phyloP scores from a whole-genome alignment of 176 grass and related monocot species.

The Alopecurus myosuroides region DNA sequence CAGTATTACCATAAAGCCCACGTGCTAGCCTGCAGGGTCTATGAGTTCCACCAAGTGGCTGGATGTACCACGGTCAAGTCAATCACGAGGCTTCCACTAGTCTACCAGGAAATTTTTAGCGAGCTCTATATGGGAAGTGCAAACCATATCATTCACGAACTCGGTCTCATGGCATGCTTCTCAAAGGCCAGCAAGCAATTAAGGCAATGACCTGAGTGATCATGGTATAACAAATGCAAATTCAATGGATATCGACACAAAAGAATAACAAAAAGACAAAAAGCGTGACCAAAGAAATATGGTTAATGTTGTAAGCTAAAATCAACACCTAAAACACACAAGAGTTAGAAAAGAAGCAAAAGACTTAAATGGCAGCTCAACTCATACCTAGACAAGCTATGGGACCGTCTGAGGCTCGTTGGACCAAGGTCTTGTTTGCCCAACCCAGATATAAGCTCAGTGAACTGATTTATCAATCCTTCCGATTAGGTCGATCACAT shows the following conservation, averaged over 20 bases:
- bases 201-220: conserved; percentile 71
- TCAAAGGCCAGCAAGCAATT: conserved; percentile 71
- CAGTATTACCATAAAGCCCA: background rate
- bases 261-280: background rate
- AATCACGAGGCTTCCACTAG: background rate
- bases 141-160: conserved; percentile 81
- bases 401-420: conserved; percentile 67
- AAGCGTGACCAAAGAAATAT: background rate
- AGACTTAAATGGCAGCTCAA: conserved; percentile 24
- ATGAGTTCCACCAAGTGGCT: background rate
- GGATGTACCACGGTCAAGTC: background rate
- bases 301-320: background rate
- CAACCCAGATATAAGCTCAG: conserved; percentile 73
- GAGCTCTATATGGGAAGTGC: conserved; percentile 69
- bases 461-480: conserved; percentile 52
- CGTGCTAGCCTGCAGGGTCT: background rate
- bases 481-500: conserved; percentile 73
- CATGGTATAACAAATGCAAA: conserved; percentile 38
- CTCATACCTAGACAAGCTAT: conserved; percentile 89
- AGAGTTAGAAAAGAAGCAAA: background rate
- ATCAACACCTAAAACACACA: background rate
- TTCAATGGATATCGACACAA: background rate
- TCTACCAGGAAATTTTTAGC: conserved; percentile 39
- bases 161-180: conserved; percentile 61
- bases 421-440: conserved; percentile 70